These are phyloP conservation scores for Sonneratia caseolaris DNA, from an alignment of 345 rosid genomes.

Conservation along the genomic window DNA sequence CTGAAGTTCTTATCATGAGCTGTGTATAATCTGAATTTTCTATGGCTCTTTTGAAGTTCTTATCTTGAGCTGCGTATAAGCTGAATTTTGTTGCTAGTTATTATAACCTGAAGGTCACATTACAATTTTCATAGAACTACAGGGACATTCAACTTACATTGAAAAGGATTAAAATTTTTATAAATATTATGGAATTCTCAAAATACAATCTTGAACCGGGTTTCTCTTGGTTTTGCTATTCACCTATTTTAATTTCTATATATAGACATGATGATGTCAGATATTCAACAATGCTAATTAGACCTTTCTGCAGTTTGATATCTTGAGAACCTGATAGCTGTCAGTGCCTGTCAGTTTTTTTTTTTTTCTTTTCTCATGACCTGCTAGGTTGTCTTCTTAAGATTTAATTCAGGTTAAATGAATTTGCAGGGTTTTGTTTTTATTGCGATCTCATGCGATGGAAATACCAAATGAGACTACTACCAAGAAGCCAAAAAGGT, in stretches of 20 bases:
- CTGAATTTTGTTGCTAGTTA: background rate
- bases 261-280: too few species aligned
- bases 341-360: background rate
- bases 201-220: background rate
- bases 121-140: background rate
- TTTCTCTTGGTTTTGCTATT: background rate
- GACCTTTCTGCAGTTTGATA: too few species aligned
- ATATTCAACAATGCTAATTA: too few species aligned
- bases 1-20: background rate
- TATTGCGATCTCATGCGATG: conserved; percentile 37
- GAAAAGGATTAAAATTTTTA: background rate
- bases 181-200: background rate
- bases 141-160: background rate
- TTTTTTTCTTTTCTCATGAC: background rate
- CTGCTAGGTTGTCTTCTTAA: too few species aligned
- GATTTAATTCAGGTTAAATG: background rate
- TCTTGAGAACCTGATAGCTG: background rate
- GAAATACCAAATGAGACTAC: conserved; percentile 53
- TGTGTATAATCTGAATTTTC: background rate
- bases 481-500: conserved; percentile 68
- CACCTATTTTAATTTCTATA: background rate
- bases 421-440: conserved; percentile 24
- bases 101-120: background rate
- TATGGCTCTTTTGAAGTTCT: background rate
- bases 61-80: background rate